Conservation (phyloP, 75 land plant genomes). For the Cunninghamia lanceolata region DNA sequence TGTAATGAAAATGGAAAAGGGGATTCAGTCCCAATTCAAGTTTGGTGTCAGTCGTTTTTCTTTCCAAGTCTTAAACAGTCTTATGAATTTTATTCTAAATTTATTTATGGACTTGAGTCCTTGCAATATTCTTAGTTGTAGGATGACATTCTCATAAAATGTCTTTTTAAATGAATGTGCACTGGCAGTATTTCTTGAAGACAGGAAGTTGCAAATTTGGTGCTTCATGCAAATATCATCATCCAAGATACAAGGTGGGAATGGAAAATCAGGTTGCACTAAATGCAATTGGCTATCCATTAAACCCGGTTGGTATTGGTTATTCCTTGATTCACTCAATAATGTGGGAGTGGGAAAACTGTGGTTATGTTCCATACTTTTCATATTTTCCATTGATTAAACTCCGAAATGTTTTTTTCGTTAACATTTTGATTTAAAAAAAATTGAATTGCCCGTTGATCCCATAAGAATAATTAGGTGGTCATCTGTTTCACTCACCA, state of each 20-base stretch:
- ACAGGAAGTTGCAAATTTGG: constrained; percentile 90
- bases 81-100: background rate
- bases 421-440: background rate
- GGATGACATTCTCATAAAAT: background rate
- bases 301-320: constrained; percentile 40
- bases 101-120: background rate
- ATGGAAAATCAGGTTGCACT: constrained; percentile 21
- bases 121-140: background rate
- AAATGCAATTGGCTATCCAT: constrained; percentile 48
- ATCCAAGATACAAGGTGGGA: constrained; percentile 61
- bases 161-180: background rate
- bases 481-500: background rate
- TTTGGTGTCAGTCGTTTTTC: background rate
- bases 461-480: background rate
- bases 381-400: background rate
- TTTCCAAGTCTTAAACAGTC: background rate
- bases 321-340: background rate
- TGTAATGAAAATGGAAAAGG: background rate
- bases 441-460: background rate
- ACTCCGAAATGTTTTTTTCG: background rate
- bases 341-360: background rate
- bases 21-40: background rate
- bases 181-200: constrained; percentile 60
- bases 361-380: background rate
- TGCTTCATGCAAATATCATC: constrained; percentile 76